Percentiles rank a stretch among this genome's conserved stretches.
phyloP scores from a whole-genome alignment of 2,329 filamentous ascomycete genomes.

The Xylariaceae sp. region DNA sequence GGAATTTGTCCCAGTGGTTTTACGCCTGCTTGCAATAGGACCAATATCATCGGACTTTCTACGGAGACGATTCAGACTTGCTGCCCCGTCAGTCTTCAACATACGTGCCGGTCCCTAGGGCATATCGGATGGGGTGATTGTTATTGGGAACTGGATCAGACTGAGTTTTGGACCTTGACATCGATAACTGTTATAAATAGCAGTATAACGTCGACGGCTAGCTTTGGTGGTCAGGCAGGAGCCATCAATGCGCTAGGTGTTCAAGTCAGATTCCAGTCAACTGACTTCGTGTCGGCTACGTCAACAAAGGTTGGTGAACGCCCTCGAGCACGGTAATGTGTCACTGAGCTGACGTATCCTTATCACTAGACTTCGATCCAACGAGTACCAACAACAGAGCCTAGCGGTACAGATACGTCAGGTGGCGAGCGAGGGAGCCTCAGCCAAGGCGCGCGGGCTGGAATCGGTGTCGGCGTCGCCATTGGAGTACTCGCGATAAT shows the following conservation, averaged over 20 bases:
- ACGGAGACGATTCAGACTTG: constrained; percentile 8
- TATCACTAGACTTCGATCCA: not conserved
- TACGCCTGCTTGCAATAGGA: not conserved
- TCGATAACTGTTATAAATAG: not conserved
- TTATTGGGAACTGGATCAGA: not conserved
- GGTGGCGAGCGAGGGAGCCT: not conserved
- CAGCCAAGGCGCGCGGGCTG: not conserved
- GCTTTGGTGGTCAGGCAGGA: not conserved
- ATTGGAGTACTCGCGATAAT: not conserved
- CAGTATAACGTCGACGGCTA: not conserved
- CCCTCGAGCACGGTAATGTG: not conserved
- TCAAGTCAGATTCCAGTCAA: constrained; percentile 7
- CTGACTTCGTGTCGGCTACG: not conserved
- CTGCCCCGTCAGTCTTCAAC: not conserved
- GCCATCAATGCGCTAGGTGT: constrained; percentile 4
- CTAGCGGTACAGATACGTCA: not conserved
- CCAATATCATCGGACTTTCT: not conserved
- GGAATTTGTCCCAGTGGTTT: constrained; percentile 6
- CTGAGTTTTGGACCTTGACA: not conserved
- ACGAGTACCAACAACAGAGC: not conserved
- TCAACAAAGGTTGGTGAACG: not conserved
- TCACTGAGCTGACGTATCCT: not conserved
- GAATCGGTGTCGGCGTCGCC: not conserved
- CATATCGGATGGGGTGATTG: constrained; percentile 1
- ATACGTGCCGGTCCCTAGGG: not conserved